Evolutionary conservation across 768 basidiomycete species (phyloP).

Genomic region (Lactarius akahatsu): DNA sequence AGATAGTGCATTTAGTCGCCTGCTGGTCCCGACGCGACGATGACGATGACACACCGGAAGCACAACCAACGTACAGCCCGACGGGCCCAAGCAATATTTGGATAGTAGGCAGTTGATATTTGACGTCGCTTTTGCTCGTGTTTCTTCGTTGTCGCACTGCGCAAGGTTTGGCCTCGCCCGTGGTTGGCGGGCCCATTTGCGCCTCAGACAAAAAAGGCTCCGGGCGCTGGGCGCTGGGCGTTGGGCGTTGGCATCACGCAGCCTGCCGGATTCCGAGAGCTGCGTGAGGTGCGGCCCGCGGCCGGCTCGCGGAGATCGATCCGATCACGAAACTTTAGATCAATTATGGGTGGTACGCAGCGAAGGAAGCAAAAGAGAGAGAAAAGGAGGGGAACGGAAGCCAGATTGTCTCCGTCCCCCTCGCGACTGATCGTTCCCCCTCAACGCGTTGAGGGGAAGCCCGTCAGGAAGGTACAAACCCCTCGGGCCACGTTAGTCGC

Average conservation of each 20-base stretch:
- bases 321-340: slow-evolving; percentile 21
- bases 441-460: slow-evolving; percentile 1
- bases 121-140: not conserved
- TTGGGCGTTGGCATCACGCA: slow-evolving; percentile 13
- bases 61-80: not conserved
- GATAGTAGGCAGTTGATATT: not conserved
- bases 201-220: slow-evolving; percentile 7
- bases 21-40: slow-evolving; percentile 3
- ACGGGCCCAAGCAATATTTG: not conserved
- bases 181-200: slow-evolving; percentile 8
- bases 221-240: slow-evolving; percentile 7
- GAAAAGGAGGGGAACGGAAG: not conserved
- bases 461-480: not conserved
- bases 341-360: not conserved
- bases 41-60: slow-evolving; percentile 11
- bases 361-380: not conserved
- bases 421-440: not conserved
- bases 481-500: slow-evolving; percentile 5
- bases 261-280: slow-evolving; percentile 6
- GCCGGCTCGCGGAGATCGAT: slow-evolving; percentile 28
- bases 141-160: slow-evolving; percentile 2
- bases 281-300: slow-evolving; percentile 14
- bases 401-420: not conserved
- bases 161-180: slow-evolving; percentile 6
- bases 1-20: slow-evolving; percentile 1